A percentile compares a stretch with the other conserved stretches of the same genome.
These are phyloP conservation scores for Dactylonectria estremocensis DNA, from an alignment of 2,329 filamentous ascomycete genomes.

Conservation along the genomic window DNA sequence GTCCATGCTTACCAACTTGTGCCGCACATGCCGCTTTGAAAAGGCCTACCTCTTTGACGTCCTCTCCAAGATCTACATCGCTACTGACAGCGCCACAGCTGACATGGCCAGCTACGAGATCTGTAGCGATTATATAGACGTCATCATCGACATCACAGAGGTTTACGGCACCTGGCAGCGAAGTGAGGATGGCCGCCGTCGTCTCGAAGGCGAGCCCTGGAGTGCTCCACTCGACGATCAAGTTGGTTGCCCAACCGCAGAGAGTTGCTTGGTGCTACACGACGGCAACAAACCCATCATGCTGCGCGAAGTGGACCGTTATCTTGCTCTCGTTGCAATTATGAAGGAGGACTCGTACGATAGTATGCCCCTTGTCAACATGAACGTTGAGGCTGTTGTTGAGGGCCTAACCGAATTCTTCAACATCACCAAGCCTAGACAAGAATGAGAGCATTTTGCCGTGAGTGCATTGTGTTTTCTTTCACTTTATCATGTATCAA, in stretches of 20 bases:
- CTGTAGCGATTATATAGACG: conserved; percentile 98
- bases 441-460: conserved; percentile 32
- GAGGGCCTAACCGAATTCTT: conserved; percentile 86
- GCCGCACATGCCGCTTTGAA: conserved; percentile 93
- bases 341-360: conserved; percentile 90
- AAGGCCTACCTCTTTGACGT: conserved; percentile 99
- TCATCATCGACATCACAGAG: conserved; percentile 96
- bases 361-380: conserved; percentile 87
- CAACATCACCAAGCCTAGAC: conserved; percentile 75
- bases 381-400: conserved; percentile 88
- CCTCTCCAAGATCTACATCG: conserved; percentile 98
- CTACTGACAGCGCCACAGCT: conserved; percentile 92
- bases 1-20: conserved; percentile 93
- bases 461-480: conserved; percentile 23
- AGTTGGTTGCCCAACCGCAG: conserved; percentile 75
- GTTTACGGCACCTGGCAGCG: conserved; percentile 87
- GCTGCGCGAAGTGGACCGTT: conserved; percentile 79
- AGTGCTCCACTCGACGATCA: conserved; percentile 75
- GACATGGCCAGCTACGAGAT: conserved; percentile 98
- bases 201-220: conserved; percentile 73
- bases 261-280: conserved; percentile 78
- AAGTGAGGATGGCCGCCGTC: conserved; percentile 67
- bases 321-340: conserved; percentile 86
- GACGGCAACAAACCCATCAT: conserved; percentile 76
- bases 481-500: conserved; percentile 32